phyloP scores from a whole-genome alignment of 1,284 basidiomycete species.

The Meira nashicola region DNA sequence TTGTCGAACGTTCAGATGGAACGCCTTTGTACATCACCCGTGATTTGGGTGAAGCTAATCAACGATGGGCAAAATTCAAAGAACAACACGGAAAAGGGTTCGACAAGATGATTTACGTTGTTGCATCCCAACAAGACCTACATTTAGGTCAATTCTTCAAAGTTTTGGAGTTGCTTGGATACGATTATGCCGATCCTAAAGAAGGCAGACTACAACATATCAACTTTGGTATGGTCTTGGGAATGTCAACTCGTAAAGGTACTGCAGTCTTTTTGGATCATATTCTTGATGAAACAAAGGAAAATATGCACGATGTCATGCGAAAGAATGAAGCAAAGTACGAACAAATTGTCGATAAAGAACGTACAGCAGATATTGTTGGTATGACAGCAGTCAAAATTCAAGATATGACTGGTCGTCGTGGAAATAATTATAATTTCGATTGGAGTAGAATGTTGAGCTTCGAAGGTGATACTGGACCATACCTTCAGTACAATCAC shows the following conservation, averaged over 20 bases:
- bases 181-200: constrained; percentile 66
- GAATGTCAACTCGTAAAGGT: constrained; percentile 96
- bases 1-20: constrained; percentile 91
- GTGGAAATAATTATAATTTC: constrained; percentile 94
- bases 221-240: constrained; percentile 86
- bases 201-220: constrained; percentile 69
- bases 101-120: constrained; percentile 97
- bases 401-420: constrained; percentile 94
- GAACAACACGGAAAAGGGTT: constrained; percentile 57
- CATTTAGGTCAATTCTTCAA: constrained; percentile 94
- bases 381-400: constrained; percentile 97
- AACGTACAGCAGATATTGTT: constrained; percentile 73
- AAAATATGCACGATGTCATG: constrained; percentile 97
- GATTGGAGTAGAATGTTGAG: constrained; percentile 92
- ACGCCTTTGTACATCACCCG: constrained; percentile 98
- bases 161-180: constrained; percentile 82
- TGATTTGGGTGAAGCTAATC: constrained; percentile 88
- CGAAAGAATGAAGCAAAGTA: constrained; percentile 90
- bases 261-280: constrained; percentile 93
- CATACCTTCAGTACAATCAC: constrained; percentile 69
- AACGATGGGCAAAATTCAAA: constrained; percentile 84
- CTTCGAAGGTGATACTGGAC: constrained; percentile 92
- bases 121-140: constrained; percentile 88
- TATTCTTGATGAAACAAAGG: constrained; percentile 84
- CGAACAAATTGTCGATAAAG: constrained; percentile 79